Conservation (phyloP, 768 basidiomycete species). For the Dioszegia crocea region DNA sequence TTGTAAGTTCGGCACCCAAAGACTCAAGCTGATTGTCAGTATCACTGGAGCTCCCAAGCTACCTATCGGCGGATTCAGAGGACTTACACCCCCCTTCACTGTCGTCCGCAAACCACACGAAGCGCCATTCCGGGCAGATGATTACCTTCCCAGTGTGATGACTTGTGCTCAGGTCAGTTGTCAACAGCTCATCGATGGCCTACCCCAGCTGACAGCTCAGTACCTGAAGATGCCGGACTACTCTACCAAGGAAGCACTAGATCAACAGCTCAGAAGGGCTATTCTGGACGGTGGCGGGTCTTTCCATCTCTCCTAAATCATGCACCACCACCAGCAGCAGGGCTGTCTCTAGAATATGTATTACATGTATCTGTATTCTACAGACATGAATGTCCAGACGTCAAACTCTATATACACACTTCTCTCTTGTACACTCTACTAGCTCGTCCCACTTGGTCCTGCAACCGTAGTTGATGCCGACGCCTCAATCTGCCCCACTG, state of each 20-base stretch:
- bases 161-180: slow-evolving; percentile 64
- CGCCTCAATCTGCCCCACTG: too few relatives aligned
- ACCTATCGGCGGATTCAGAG: slow-evolving; percentile 95
- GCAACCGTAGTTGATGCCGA: too few relatives aligned
- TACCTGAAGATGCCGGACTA: slow-evolving; percentile 90
- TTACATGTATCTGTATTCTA: too few relatives aligned
- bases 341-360: too few relatives aligned
- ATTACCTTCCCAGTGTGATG: slow-evolving; percentile 96
- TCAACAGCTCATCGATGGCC: background rate
- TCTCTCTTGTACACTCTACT: too few relatives aligned
- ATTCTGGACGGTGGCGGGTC: slow-evolving; percentile 92
- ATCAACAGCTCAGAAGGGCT: slow-evolving; percentile 73
- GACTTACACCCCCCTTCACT: slow-evolving; percentile 85
- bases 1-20: slow-evolving; percentile 53
- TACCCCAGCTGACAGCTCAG: slow-evolving; percentile 15
- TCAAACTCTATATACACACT: too few relatives aligned
- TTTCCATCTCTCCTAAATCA: slow-evolving; percentile 91
- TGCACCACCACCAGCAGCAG: too few relatives aligned
- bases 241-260: slow-evolving; percentile 77
- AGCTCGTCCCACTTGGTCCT: too few relatives aligned
- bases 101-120: slow-evolving; percentile 97
- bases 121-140: slow-evolving; percentile 80
- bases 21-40: slow-evolving; percentile 27
- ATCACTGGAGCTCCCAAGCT: slow-evolving; percentile 96
- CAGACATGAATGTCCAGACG: too few relatives aligned